phyloP scores from a whole-genome alignment of 1,284 basidiomycete genomes.

The Ustilago vetiveriae region DNA sequence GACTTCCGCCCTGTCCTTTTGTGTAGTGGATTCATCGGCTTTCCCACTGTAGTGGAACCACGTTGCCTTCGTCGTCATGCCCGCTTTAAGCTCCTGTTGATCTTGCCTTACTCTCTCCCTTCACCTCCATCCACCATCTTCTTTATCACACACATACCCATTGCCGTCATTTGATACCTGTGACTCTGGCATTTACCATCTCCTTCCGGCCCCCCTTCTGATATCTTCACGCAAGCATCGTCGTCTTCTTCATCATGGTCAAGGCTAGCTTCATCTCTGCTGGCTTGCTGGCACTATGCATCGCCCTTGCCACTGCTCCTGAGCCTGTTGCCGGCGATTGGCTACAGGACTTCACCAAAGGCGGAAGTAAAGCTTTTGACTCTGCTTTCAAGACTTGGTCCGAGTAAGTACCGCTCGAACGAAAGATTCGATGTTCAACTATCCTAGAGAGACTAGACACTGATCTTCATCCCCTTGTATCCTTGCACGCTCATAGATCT shows the following conservation, averaged over 20 bases:
- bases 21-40: too few relatives aligned
- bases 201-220: too few relatives aligned
- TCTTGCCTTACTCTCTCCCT: not conserved
- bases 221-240: not conserved
- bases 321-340: slow-evolving; percentile 53
- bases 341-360: slow-evolving; percentile 54
- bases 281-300: slow-evolving; percentile 55
- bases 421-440: too few relatives aligned
- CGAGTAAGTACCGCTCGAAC: slow-evolving; percentile 43
- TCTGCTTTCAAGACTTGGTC: slow-evolving; percentile 62
- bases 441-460: too few relatives aligned
- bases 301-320: slow-evolving; percentile 51
- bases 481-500: slow-evolving; percentile 12
- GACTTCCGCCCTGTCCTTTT: too few relatives aligned
- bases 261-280: slow-evolving; percentile 58
- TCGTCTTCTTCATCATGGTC: slow-evolving; percentile 54
- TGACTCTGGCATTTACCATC: too few relatives aligned
- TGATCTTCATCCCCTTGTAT: not conserved
- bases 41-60: too few relatives aligned
- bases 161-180: not conserved
- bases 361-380: slow-evolving; percentile 56
- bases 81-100: not conserved
- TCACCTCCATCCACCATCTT: slow-evolving; percentile 12
- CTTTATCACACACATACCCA: not conserved
- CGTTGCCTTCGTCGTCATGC: not conserved